Evolutionary conservation across 1,284 basidiomycete genomes (phyloP), one percentile per base, ranked within the genome.

Genomic region (Malassezia obtusa): DNA sequence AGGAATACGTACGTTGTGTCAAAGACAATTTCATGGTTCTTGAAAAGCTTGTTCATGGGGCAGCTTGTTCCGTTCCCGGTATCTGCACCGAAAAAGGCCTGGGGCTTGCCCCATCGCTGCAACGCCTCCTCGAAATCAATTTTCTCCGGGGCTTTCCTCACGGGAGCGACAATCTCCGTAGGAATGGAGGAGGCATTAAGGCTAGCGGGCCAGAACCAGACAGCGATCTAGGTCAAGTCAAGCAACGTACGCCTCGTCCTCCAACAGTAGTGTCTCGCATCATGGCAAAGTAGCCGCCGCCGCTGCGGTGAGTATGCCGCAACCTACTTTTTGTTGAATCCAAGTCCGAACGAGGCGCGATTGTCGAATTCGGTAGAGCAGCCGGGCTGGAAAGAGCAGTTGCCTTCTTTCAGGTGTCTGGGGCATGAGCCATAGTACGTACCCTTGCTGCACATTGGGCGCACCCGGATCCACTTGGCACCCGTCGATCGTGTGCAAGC

Each of bases 321-420:
- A 12, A 43, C 40, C 15, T 28, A 43, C 43, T 63, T 61, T 25
- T 48, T 25, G 45, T 65, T 65, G 48, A 69, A 65, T 1, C 19
- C 38, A 0, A 50, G 46, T 3, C 67, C 67, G 37, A 53, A 69
- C 21, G 58, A 53, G 35, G 48, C 54, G 32, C 48, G 36, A 2
- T 50, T 41, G 7, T 26, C 39, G 40, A 65, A 65, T 8, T 37
- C 51, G 4, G 54, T 44, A 2, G 67, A 63, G 47, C 65, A 69
- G 15, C 65, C 65, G 0, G 65, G 65, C 39, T 67, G 65, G 25
- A 61, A 63, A 4, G 56, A 35, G 52, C 65, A 69, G 45, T 65
- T 52, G 6, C 55, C 39, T 24, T 57, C 33, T 2, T 43, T 30
- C 0, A 55, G 40, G 24, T 56, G 30, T 10, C 40, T 43, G 40